These are phyloP conservation scores for Daedaleopsis sinensis DNA, from an alignment of 768 basidiomycete genomes.

Conservation along the genomic window DNA sequence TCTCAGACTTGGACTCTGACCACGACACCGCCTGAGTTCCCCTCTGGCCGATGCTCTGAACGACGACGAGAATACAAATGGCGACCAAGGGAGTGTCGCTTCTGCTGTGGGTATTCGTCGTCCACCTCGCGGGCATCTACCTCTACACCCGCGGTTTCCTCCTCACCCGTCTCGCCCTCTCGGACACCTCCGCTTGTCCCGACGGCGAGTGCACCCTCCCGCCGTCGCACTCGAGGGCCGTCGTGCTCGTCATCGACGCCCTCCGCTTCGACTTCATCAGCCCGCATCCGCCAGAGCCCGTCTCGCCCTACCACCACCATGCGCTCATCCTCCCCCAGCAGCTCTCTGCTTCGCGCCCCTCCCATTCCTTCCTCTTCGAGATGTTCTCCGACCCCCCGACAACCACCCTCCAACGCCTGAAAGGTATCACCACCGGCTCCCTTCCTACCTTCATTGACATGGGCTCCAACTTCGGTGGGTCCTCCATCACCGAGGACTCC, in stretches of 20 bases:
- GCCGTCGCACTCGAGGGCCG: conserved; percentile 76
- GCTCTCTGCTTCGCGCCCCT: conserved; percentile 64
- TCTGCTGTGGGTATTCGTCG: conserved; percentile 60
- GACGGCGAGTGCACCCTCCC: conserved; percentile 47
- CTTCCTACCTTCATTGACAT: conserved; percentile 94
- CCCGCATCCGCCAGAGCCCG: conserved; percentile 61
- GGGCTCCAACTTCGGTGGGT: conserved; percentile 91
- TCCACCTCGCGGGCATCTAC: conserved; percentile 81
- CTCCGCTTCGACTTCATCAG: conserved; percentile 94
- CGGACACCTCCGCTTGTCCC: conserved; percentile 51
- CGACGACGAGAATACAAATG: conserved; percentile 2
- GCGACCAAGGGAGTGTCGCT: conserved; percentile 19
- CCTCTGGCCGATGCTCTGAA: neutral
- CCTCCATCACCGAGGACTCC: conserved; percentile 87
- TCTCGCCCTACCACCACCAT: conserved; percentile 77
- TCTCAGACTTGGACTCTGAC: too few species aligned
- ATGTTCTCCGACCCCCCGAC: conserved; percentile 95
- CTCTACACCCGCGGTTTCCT: conserved; percentile 94
- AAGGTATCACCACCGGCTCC: conserved; percentile 93
- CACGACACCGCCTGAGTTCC: neutral
- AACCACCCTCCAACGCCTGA: conserved; percentile 91
- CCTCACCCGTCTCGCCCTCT: conserved; percentile 72
- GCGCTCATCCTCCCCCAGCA: conserved; percentile 78
- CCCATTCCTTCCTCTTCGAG: conserved; percentile 84
- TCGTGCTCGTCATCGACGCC: conserved; percentile 89